phyloP scores from a whole-genome alignment of 441 rosid species.

The Bruguiera hainesii region DNA sequence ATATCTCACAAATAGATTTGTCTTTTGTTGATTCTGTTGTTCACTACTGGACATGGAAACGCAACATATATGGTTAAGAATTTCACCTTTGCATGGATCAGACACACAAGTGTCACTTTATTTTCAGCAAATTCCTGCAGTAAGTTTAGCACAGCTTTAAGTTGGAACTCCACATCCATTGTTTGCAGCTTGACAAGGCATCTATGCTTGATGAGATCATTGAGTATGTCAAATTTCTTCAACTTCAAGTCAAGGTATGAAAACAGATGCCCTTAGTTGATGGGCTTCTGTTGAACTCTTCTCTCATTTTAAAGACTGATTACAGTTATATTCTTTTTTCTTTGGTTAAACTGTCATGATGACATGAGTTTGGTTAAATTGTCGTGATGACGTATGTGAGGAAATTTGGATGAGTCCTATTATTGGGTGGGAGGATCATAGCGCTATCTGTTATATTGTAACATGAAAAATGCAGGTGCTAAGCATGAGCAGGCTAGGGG shows the following conservation, averaged over 20 bases:
- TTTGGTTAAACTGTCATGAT: neutral
- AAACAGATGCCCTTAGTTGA: constrained; percentile 1
- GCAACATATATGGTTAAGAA: too few relatives aligned
- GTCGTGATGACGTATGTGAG: neutral
- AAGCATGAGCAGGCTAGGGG: constrained; percentile 61
- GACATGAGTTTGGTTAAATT: neutral
- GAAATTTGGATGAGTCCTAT: neutral
- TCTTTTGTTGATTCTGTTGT: too few relatives aligned
- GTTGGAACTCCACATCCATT: constrained; percentile 1
- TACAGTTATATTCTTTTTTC: neutral
- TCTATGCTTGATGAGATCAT: constrained; percentile 93
- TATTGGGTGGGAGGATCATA: neutral
- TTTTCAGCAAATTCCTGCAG: neutral
- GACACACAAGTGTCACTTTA: neutral
- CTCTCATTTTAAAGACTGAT: neutral
- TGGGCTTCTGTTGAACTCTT: neutral
- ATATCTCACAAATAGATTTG: neutral
- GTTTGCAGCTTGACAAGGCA: constrained; percentile 82
- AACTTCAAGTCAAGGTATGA: constrained; percentile 90
- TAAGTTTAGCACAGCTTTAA: neutral
- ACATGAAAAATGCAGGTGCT: constrained; percentile 41
- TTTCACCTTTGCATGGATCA: neutral
- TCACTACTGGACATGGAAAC: neutral
- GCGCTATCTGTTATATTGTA: constrained; percentile 1
- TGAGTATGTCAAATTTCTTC: constrained; percentile 87